Base-by-base conservation (phyloP, 2,329 filamentous ascomycete genomes). In the Aspergillus sergii region DNA sequence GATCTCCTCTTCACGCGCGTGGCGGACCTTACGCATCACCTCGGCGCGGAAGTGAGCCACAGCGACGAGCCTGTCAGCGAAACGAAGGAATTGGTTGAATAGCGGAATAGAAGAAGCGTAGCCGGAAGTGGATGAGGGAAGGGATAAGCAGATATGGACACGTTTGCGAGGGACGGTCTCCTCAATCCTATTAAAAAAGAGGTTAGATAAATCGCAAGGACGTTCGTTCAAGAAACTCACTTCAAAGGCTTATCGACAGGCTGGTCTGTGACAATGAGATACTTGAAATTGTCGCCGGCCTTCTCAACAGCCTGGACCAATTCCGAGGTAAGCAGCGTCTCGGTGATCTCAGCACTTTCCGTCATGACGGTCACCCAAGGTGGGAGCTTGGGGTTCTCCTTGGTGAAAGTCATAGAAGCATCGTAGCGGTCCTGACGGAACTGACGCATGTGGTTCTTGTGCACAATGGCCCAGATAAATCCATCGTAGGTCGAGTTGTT, bases 341-440 rank as follows among this genome's bases (percentile, higher is more conserved):
- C 92, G 14, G 94, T 97, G 71, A 99, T 90, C 81, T 98, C 95
- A 63, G 94, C 93, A 79, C 90, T 97, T 84, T 99, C 95, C 75
- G 89, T 96, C 95, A 99, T 98, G 74, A 97, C 88, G 14, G 93
- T 97, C 60, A 90, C 84, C 94, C 94, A 99, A 67, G 85, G 81
- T 39, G 95, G 94, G 39, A 99, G 88, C 84, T 96, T 97, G 60
- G 90, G 76, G 80, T 94, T 88, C 74, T 99, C 95, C 85, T 96
- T 97, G 75, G 94, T 97, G 68, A 89, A 89, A 48, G 95, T 97
- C 70, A 99, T 86, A 59, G 92, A 96, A 60, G 97, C 83, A 77
- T 99, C 95, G 81, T 97, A 99, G 71, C 95, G 91, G 67, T 97
- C 93, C 55, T 97, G 91, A 65, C 95, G 91, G 71, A 97, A 86